Evolutionary conservation across 148 eudicot genomes (phyloP).

Genomic region (Simmondsia chinensis): DNA sequence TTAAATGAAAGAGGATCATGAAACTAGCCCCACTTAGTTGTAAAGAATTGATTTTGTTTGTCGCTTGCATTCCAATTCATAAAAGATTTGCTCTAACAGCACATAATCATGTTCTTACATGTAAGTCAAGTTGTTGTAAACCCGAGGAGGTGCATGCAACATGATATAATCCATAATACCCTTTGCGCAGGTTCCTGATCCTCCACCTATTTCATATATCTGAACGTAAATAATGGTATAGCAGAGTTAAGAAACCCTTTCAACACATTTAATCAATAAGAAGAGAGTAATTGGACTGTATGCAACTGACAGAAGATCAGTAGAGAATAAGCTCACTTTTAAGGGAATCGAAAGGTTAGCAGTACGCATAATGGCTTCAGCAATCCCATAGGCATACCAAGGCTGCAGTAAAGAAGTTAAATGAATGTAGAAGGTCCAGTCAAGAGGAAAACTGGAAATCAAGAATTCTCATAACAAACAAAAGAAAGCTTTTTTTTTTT

Average conservation of each 20-base stretch:
- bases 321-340: constrained; percentile 41
- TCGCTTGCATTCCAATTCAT: too few species aligned
- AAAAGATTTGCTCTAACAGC: too few species aligned
- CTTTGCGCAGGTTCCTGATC: constrained; percentile 99
- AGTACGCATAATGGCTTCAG: constrained; percentile 90
- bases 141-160: constrained; percentile 94
- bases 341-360: constrained; percentile 85
- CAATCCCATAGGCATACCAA: constrained; percentile 98
- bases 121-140: constrained; percentile 83
- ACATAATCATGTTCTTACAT: constrained; percentile 41
- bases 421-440: too few species aligned
- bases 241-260: constrained; percentile 8
- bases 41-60: too few species aligned
- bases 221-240: constrained; percentile 27
- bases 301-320: constrained; percentile 4
- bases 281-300: background rate
- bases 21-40: too few species aligned
- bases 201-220: constrained; percentile 99
- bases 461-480: too few species aligned
- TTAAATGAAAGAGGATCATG: too few species aligned
- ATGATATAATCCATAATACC: constrained; percentile 94
- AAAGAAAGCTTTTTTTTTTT: too few species aligned
- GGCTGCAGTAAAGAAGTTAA: constrained; percentile 49
- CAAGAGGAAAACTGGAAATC: too few species aligned
- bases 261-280: too few species aligned